Evolutionary conservation across 345 rosid species (phyloP).

Genomic region (Noccaea caerulescens): DNA sequence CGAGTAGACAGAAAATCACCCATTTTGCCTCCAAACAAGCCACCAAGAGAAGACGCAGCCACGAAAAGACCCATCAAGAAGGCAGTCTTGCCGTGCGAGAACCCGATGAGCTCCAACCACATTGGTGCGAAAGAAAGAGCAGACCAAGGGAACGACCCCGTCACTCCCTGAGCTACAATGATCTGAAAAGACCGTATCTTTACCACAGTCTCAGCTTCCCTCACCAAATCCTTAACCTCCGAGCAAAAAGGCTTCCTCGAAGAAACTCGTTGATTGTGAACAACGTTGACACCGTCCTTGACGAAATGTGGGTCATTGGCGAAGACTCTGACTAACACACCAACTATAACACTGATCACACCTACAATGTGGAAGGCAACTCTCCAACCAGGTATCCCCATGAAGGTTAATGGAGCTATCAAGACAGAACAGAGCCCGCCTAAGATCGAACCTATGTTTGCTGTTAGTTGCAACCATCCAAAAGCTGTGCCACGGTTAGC

Average conservation of each 20-base stretch:
- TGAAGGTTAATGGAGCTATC: conserved; percentile 68
- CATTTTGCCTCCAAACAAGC: conserved; percentile 87
- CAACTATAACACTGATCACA: conserved; percentile 68
- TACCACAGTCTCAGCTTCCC: conserved; percentile 63
- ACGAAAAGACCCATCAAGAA: conserved; percentile 66
- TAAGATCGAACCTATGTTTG: conserved; percentile 72
- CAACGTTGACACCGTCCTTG: conserved; percentile 39
- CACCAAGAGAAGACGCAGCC: conserved; percentile 73
- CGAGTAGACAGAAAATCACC: conserved; percentile 70
- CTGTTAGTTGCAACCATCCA: conserved; percentile 87
- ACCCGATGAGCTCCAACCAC: conserved; percentile 95
- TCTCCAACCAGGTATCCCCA: conserved; percentile 93
- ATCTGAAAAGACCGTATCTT: conserved; percentile 80
- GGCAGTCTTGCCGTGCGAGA: conserved; percentile 75
- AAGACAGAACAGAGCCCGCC: conserved; percentile 76
- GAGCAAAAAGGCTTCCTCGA: conserved; percentile 52
- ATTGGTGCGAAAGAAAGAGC: conserved; percentile 84
- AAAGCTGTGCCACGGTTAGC: conserved; percentile 81
- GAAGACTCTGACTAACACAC: conserved; percentile 62
- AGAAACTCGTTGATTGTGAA: conserved; percentile 41
- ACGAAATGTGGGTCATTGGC: conserved; percentile 75
- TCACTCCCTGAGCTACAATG: conserved; percentile 85
- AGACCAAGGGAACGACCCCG: conserved; percentile 91
- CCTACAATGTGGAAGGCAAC: conserved; percentile 83
- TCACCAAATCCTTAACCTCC: conserved; percentile 61